These are phyloP conservation scores for Globisporangium emineosum DNA, from an alignment of 352 stramenopile genomes.

Conservation along the genomic window DNA sequence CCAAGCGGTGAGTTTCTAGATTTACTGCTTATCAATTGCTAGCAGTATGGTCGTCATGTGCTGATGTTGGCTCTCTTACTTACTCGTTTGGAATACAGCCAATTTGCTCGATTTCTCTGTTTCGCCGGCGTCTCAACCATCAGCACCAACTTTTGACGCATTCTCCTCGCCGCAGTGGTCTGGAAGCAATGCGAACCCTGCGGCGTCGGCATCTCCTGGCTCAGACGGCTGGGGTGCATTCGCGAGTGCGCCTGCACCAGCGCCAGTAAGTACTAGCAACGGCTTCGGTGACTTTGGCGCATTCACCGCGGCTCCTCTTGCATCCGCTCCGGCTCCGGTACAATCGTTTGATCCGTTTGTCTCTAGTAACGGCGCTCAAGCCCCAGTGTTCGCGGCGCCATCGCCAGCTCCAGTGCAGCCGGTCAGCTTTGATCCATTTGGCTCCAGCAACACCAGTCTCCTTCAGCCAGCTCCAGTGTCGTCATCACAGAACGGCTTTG, in stretches of 20 bases:
- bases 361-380: slow-evolving; percentile 18
- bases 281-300: slow-evolving; percentile 46
- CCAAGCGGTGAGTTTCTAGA: slow-evolving; percentile 7
- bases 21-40: background rate
- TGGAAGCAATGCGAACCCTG: slow-evolving; percentile 14
- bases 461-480: background rate
- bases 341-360: slow-evolving; percentile 27
- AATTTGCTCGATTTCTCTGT: slow-evolving; percentile 62
- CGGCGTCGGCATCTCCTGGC: slow-evolving; percentile 12
- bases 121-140: slow-evolving; percentile 20
- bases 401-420: slow-evolving; percentile 13
- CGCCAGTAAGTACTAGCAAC: slow-evolving; percentile 23
- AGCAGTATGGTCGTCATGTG: background rate
- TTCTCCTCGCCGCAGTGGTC: slow-evolving; percentile 23
- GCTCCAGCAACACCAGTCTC: background rate
- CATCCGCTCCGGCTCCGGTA: slow-evolving; percentile 16
- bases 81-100: slow-evolving; percentile 8
- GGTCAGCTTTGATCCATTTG: slow-evolving; percentile 11
- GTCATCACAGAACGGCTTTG: slow-evolving; percentile 2
- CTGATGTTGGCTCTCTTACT: background rate
- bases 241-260: slow-evolving; percentile 23
- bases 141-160: slow-evolving; percentile 35
- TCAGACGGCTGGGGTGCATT: slow-evolving; percentile 29
- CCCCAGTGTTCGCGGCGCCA: slow-evolving; percentile 23
- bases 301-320: slow-evolving; percentile 27